Base-by-base conservation (phyloP, 1,139 yeast genomes). In the Taphrina betulina region DNA sequence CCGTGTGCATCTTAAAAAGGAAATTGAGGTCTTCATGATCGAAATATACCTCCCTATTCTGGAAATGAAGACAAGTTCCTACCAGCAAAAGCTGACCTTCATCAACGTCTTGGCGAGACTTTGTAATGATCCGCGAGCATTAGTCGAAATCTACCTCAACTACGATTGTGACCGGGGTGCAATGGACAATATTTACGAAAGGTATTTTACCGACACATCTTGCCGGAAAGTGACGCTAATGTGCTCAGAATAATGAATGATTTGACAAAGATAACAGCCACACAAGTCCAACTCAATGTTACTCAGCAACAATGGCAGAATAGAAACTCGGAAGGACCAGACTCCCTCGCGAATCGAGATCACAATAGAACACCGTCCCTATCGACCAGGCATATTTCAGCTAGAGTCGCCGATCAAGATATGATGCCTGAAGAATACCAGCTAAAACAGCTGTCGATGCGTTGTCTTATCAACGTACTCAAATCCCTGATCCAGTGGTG, bases 31-130 rank as follows among this genome's bases (percentile, higher is more conserved):
- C 0, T 87, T 94, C 66, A 80, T 92, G 73, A 86, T 84, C 57
- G 97, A 92, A 67, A 88, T 92, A 48, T 94, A 92, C 69, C 85
- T 92, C 71, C 96, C 97, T 3, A 88, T 94, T 43, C 80, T 94
- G 52, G 97, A 92, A 66, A 80, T 92, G 83, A 85, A 83, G 65
- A 82, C 95, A 1, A 86, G 96, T 1, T 88, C 96, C 0, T 74
- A 89, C 7, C 96, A 92, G 67, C 98, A 92, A 70, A 90, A 92
- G 69, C 78, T 95, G 65, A 90, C 88, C 64, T 79, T 92, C 61
- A 74, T 94, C 61, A 80, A 85, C 10, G 78, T 92, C 19, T 77
- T 94, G 29, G 85, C 86, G 64, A 77, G 95, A 62, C 71, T 92
- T 43, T 85, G 95, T 67, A 82, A 82, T 61, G 96, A 92, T 69